phyloP scores from a whole-genome alignment of 345 rosid genomes.

The Eucalyptus melliodora region DNA sequence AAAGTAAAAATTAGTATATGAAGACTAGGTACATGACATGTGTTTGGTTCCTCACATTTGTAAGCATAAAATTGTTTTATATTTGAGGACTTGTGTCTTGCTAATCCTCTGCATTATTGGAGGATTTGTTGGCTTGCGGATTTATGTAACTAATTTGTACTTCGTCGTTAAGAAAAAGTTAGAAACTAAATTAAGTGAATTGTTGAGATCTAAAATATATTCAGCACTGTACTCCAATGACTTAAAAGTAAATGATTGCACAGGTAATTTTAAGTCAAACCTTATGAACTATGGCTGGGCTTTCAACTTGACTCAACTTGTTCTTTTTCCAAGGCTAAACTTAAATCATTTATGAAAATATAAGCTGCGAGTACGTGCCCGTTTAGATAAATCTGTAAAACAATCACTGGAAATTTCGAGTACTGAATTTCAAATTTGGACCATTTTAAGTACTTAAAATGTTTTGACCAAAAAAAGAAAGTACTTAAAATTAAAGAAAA shows the following conservation, averaged over 20 bases:
- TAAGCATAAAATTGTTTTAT: not conserved
- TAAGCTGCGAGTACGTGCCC: not conserved
- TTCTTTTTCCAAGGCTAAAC: not conserved
- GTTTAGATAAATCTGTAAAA: not conserved
- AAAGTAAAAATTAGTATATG: too few relatives aligned
- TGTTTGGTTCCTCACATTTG: too few relatives aligned
- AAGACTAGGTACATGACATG: too few relatives aligned
- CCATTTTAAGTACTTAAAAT: not conserved
- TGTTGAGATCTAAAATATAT: not conserved
- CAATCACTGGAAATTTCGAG: fast-evolving
- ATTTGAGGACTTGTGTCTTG: not conserved
- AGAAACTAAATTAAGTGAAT: too few relatives aligned
- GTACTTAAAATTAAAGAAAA: too few relatives aligned
- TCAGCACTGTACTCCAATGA: too few relatives aligned
- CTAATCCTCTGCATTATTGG: not conserved
- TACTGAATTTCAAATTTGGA: not conserved
- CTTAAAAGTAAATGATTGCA: not conserved
- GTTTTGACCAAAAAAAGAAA: not conserved
- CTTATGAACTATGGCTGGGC: fast-evolving
- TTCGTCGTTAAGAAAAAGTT: not conserved
- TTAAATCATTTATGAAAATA: not conserved
- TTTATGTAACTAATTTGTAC: not conserved
- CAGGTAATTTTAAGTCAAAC: not conserved
- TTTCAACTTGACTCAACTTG: not conserved
- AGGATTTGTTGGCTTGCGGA: not conserved